A percentile compares a stretch with the other conserved stretches of the same genome.
phyloP scores from a whole-genome alignment of 345 rosid genomes.

The Aurinia saxatilis region DNA sequence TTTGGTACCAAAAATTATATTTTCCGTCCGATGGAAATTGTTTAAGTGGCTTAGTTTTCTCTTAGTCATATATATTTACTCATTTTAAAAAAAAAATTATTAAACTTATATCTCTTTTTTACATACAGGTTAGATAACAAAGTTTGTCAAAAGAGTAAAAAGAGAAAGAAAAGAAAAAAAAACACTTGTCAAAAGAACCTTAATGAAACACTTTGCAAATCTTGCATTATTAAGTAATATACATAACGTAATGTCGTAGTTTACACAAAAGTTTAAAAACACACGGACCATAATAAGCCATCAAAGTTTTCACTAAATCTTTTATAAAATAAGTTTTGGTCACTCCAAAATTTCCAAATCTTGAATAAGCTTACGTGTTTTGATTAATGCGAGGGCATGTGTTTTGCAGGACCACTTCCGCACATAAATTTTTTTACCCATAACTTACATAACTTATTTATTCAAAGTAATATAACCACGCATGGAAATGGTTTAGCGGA shows the following conservation, averaged over 20 bases:
- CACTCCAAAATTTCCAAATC: conserved; percentile 4
- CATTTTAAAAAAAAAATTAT: too few relatives aligned
- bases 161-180: too few relatives aligned
- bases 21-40: too few relatives aligned
- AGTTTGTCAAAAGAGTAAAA: too few relatives aligned
- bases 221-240: not conserved
- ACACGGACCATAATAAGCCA: conserved; percentile 9
- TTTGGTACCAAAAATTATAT: too few relatives aligned
- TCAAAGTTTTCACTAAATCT: conserved; percentile 13
- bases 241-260: not conserved
- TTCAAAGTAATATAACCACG: conserved; percentile 6
- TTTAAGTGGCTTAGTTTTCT: too few relatives aligned
- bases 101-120: too few relatives aligned
- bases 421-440: conserved; percentile 6
- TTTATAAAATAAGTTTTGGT: conserved; percentile 1
- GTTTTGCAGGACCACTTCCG: conserved; percentile 29
- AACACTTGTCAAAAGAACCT: too few relatives aligned
- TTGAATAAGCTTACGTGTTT: conserved; percentile 19
- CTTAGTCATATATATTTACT: too few relatives aligned
- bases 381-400: conserved; percentile 17
- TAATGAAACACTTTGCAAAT: not conserved
- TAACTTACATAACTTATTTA: not conserved
- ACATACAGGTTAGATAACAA: too few relatives aligned
- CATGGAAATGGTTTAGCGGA: conserved; percentile 13
- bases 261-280: not conserved